Evolutionary conservation across 2,329 filamentous ascomycete species (phyloP), one percentile per base, ranked within the genome.

Genomic region (Aspergillus luchuensis): DNA sequence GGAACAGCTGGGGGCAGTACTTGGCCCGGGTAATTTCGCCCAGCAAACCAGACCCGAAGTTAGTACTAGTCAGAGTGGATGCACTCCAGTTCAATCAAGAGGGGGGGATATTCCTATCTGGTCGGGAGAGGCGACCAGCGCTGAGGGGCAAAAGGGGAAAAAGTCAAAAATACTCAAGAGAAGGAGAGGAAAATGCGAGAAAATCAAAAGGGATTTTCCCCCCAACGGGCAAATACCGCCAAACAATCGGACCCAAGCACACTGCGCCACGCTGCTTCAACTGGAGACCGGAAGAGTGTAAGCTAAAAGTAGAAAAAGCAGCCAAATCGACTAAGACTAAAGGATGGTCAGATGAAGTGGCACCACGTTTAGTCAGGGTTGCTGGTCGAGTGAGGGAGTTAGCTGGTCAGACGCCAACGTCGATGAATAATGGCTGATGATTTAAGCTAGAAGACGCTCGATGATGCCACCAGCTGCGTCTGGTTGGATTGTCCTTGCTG

Each of bases 231-330:
- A 17, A 30, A 21, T 28, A 23, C 19, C 15, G 47, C 17, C 41
- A 48, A 41, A 53, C 30, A 36, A 38, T 54, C 50, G 45, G 39
- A 43, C 48, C 43, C 57, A 59, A 52, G 59, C 56, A 51, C 43
- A 59, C 62, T 64, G 62, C 62, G 62, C 62, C 62, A 64, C 62
- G 60, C 56, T 56, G 59, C 23, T 50, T 43, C n/a, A 33, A 49
- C 55, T 55, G n/a, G 25, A n/a, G 45, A 58, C 33, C 11, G 33
- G 25, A 36, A 36, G 33, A 36, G 33, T 13, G 33, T 28, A 58
- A 43, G 43, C 41, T 38, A 59, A 51, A 45, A 53, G 30, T 45
- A 56, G 33, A 50, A 51, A 49, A 25, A 38, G 36, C 33, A 57
- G 21, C 58, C 57, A 56, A 57, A 36, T 36, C 33, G 33, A 36